phyloP scores from a whole-genome alignment of 352 stramenopile genomes.

The Phytophthora melonis region DNA sequence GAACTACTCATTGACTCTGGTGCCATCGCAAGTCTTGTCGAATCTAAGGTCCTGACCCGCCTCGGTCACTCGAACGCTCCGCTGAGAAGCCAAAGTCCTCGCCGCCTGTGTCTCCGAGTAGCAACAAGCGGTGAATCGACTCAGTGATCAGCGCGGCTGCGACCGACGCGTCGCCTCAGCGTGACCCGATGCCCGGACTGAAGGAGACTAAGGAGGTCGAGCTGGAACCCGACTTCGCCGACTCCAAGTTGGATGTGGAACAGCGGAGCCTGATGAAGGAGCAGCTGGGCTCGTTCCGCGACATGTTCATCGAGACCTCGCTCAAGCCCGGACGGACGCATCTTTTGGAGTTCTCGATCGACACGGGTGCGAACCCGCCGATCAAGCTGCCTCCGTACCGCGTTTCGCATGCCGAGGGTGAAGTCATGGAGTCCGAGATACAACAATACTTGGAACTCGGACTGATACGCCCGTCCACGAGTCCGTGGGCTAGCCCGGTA shows the following conservation, averaged over 20 bases:
- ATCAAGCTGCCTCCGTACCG: slow-evolving; percentile 17
- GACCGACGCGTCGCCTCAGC: not conserved
- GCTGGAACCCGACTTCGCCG: not conserved
- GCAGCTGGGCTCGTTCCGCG: not conserved
- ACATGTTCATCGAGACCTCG: not conserved
- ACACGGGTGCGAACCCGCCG: not conserved
- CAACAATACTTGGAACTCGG: slow-evolving; percentile 14
- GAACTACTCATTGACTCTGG: slow-evolving; percentile 1
- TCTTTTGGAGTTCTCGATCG: slow-evolving; percentile 8
- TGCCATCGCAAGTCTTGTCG: not conserved
- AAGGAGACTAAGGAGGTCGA: not conserved
- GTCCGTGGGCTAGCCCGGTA: slow-evolving; percentile 9
- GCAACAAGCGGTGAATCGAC: not conserved
- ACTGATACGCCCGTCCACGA: slow-evolving; percentile 1
- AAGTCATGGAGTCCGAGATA: slow-evolving; percentile 17
- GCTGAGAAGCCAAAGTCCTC: not conserved
- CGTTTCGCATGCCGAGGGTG: slow-evolving; percentile 13
- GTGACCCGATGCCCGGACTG: not conserved
- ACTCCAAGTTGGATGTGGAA: not conserved
- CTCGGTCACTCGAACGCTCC: not conserved
- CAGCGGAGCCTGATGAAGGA: not conserved
- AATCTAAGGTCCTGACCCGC: not conserved
- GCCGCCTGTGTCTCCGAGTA: too few relatives aligned
- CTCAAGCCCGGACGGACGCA: slow-evolving; percentile 9
- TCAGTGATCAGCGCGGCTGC: not conserved